These are phyloP conservation scores for Aspergillus affinis DNA, from an alignment of 495 filamentous ascomycete species.

Conservation along the genomic window DNA sequence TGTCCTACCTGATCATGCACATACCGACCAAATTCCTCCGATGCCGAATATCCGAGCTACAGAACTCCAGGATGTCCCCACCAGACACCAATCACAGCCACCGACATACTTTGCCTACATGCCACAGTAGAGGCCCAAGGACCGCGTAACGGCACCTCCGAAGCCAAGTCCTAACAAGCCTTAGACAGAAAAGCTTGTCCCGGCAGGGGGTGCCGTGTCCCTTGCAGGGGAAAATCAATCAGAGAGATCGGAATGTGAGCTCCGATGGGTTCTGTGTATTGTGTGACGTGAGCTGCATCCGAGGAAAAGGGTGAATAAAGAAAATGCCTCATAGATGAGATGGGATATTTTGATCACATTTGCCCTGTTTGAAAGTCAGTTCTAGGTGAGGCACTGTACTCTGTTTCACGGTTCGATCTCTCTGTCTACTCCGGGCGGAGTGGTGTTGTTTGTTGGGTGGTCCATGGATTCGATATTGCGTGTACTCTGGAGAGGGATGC, in stretches of 20 bases:
- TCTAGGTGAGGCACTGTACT: too few species aligned
- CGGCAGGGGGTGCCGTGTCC: neutral
- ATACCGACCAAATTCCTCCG: too few species aligned
- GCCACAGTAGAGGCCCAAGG: neutral
- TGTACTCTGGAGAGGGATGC: too few species aligned
- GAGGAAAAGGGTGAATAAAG: neutral
- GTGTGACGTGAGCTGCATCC: neutral
- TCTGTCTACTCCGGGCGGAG: too few species aligned
- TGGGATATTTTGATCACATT: neutral
- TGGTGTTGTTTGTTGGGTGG: too few species aligned
- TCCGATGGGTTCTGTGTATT: neutral
- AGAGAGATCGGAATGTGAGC: neutral
- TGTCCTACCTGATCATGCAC: too few species aligned
- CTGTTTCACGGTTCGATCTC: too few species aligned
- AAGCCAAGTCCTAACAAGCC: slow-evolving; percentile 26
- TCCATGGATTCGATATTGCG: too few species aligned
- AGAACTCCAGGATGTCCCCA: too few species aligned
- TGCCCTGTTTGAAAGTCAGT: too few species aligned
- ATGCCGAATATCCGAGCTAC: too few species aligned
- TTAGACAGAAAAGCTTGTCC: slow-evolving; percentile 18
- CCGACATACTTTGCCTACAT: neutral
- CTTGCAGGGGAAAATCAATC: slow-evolving; percentile 9
- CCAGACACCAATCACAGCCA: neutral
- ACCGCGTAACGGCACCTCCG: neutral
- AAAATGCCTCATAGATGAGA: neutral